Evolutionary conservation across 2,329 filamentous ascomycete species (phyloP), one percentile per base, ranked within the genome.

Genomic region (Botrytis cinerea): DNA sequence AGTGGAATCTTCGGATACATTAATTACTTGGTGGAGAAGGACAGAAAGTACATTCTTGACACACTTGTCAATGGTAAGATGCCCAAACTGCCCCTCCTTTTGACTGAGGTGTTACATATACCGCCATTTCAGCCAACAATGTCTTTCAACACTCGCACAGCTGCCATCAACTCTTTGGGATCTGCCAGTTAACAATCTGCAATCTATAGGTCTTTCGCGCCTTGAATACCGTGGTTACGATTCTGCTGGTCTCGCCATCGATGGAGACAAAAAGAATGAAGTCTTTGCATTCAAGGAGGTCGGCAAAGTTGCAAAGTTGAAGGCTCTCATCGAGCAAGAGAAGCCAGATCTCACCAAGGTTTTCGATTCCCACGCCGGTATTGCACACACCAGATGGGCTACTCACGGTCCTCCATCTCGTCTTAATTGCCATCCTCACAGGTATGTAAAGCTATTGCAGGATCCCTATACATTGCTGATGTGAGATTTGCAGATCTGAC

Each of bases 211-310:
- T 82, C 92, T 98, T 75, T 92, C 94, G 75, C 92, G 96, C 83
- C 92, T 99, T 80, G 96, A 99, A 86, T 99, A 99, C 87, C 93
- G 96, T 84, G 96, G 96, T 79, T 99, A 99, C 84, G 96, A 99
- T 73, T 98, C 96, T 77, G 95, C 96, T 76, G 96, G 96, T 87
- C 88, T 99, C 77, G 95, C 95, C 78, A 86, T 99, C 80, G 96
- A 99, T 83, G 96, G 96, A 76, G 93, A 99, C 88, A 98, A 98
- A 91, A 97, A 96, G 88, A 97, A 97, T 81, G 94, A 98, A 86
- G 94, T 98, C 78, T 90, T 93, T 78, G 95, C 96, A 76, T 98
- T 94, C 90, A 99, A 99, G 89, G 96, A 98, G 87, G 96, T 99
- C 76, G 96, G 96, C 87, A 99, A 99, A 90, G 96, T 99, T 76